Conservation (phyloP, 352 stramenopile species). For the Globisporangium barbulae region DNA sequence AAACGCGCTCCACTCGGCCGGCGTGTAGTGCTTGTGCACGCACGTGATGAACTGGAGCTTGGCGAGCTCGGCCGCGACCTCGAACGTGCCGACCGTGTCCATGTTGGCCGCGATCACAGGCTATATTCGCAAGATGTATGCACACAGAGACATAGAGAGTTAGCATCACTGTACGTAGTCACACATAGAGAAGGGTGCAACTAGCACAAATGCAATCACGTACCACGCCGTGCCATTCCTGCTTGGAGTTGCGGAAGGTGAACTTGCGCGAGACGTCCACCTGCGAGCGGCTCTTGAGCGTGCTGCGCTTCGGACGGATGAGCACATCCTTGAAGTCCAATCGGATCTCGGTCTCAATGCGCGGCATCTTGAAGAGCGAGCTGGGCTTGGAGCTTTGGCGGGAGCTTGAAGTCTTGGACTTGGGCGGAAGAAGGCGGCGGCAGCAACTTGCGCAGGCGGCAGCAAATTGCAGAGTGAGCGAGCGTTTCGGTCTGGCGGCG, state of each 20-base stretch:
- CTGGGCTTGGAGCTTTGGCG: neutral
- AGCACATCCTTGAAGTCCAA: slow-evolving; percentile 94
- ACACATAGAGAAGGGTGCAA: neutral
- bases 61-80: slow-evolving; percentile 78
- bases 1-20: slow-evolving; percentile 66
- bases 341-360: slow-evolving; percentile 88
- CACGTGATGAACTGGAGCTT: slow-evolving; percentile 87
- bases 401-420: slow-evolving; percentile 1
- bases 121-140: slow-evolving; percentile 17
- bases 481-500: neutral
- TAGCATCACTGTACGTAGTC: neutral
- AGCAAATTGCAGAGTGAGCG: slow-evolving; percentile 34
- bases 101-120: slow-evolving; percentile 91
- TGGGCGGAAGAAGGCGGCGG: slow-evolving; percentile 1
- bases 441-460: slow-evolving; percentile 27
- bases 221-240: slow-evolving; percentile 71
- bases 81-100: slow-evolving; percentile 91
- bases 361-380: slow-evolving; percentile 52
- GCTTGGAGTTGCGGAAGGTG: slow-evolving; percentile 75
- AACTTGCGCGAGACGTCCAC: slow-evolving; percentile 73
- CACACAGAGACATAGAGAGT: neutral
- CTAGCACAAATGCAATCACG: slow-evolving; percentile 10
- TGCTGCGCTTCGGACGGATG: slow-evolving; percentile 92
- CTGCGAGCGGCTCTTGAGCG: slow-evolving; percentile 85
- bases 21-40: slow-evolving; percentile 90